A percentile compares a stretch with the other conserved stretches of the same genome.
Evolutionary conservation across 179 eudicot genomes (phyloP).

Genomic region (Amaranthus tricolor): DNA sequence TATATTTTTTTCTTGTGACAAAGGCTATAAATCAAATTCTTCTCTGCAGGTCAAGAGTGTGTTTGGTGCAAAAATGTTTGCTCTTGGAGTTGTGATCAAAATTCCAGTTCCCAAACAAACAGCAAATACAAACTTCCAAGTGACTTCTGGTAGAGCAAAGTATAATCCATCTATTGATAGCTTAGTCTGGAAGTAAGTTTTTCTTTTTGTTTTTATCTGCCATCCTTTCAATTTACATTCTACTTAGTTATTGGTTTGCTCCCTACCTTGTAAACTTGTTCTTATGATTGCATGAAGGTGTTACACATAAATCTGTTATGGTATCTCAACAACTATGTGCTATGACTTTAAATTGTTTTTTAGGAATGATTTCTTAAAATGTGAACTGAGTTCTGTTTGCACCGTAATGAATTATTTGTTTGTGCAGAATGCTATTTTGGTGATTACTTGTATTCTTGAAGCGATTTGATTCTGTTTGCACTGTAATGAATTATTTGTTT

Average conservation of each 20-base stretch:
- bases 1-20: neutral
- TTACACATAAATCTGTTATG: neutral
- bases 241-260: neutral
- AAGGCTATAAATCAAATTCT: constrained; percentile 4
- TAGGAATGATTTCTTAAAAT: neutral
- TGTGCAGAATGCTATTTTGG: no score
- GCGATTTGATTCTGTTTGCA: neutral
- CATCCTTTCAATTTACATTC: neutral
- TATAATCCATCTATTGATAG: constrained; percentile 92
- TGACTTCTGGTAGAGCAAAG: constrained; percentile 95
- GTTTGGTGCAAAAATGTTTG: constrained; percentile 98
- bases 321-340: neutral
- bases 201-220: neutral
- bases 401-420: neutral
- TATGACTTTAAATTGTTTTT: neutral
- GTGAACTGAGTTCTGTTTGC: constrained; percentile 4
- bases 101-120: constrained; percentile 98
- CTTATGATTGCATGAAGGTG: neutral
- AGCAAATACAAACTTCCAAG: constrained; percentile 96
- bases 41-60: constrained; percentile 87
- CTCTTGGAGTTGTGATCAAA: constrained; percentile 94
- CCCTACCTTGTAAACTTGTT: neutral
- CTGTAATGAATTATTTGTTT: neutral
- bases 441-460: no score
- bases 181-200: constrained; percentile 99